phyloP scores from a whole-genome alignment of 208 protist genomes.

The Acanthamoeba healyi region DNA sequence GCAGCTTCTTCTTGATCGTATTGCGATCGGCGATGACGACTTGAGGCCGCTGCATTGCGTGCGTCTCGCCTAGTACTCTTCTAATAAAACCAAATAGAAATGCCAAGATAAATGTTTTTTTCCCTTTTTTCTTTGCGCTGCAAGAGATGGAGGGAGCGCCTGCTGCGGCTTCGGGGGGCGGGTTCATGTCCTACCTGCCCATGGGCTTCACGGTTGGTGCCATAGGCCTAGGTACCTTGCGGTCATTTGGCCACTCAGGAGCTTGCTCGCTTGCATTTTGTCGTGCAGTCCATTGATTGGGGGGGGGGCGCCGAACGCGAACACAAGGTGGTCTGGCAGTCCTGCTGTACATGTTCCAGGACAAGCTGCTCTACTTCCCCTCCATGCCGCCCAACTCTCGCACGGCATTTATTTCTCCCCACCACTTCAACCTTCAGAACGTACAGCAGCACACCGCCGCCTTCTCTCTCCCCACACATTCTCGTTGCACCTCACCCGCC shows the following conservation, averaged over 20 bases:
- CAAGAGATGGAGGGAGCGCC: not conserved
- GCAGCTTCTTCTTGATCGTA: too few relatives aligned
- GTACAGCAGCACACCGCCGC: not conserved
- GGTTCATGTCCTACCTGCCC: not conserved
- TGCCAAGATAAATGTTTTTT: not conserved
- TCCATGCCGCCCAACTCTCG: conserved; percentile 23
- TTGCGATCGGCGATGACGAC: too few relatives aligned
- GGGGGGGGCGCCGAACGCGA: too few relatives aligned
- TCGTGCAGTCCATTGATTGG: too few relatives aligned
- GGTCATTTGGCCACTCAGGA: too few relatives aligned
- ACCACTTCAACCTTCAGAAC: conserved; percentile 14
- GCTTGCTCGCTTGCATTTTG: too few relatives aligned
- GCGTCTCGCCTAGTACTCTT: too few relatives aligned
- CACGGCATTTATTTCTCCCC: not conserved
- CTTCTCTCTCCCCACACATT: not conserved
- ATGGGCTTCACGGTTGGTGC: not conserved
- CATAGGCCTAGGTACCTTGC: not conserved
- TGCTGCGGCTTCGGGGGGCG: not conserved
- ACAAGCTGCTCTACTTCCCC: conserved; percentile 71
- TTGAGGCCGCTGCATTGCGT: too few relatives aligned
- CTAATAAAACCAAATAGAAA: not conserved
- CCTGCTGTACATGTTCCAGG: conserved; percentile 51
- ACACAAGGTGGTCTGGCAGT: conserved; percentile 13
- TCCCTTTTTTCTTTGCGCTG: too few relatives aligned
- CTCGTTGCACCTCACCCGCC: not conserved